phyloP scores from a whole-genome alignment of 2,329 filamentous ascomycete species.

The Verticillium nonalfalfae region DNA sequence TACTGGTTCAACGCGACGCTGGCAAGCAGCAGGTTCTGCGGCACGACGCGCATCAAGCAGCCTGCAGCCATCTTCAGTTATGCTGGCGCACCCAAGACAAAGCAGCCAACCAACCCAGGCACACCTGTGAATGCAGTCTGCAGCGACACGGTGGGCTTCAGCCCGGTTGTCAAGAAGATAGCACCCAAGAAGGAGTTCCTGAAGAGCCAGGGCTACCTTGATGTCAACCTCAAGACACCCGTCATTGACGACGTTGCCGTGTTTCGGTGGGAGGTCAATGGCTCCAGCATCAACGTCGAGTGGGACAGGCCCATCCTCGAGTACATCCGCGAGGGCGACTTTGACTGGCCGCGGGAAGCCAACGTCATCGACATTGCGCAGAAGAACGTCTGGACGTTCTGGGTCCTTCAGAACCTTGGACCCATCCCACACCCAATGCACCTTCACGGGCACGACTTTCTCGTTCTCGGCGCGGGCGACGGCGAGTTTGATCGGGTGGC shows the following conservation, averaged over 20 bases:
- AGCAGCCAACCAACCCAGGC: constrained; percentile 21
- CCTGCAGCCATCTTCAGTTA: constrained; percentile 32
- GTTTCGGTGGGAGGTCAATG: constrained; percentile 23
- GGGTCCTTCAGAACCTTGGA: constrained; percentile 21
- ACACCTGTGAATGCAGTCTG: constrained; percentile 12
- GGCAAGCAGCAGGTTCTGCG: constrained; percentile 18
- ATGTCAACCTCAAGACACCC: constrained; percentile 13
- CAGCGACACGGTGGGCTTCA: constrained; percentile 13
- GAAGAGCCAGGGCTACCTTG: constrained; percentile 13
- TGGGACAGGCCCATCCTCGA: constrained; percentile 32
- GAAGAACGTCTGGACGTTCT: constrained; percentile 21
- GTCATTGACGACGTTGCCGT: constrained; percentile 3
- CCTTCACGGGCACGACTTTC: constrained; percentile 37
- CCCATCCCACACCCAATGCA: constrained; percentile 37
- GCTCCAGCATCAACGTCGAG: constrained; percentile 23
- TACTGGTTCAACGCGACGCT: constrained; percentile 36
- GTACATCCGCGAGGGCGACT: constrained; percentile 13
- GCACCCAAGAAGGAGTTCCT: constrained; percentile 17
- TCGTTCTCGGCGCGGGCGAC: constrained; percentile 17
- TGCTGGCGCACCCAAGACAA: constrained; percentile 20
- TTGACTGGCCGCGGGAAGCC: constrained; percentile 10
- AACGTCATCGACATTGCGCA: constrained; percentile 14
- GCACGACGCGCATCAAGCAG: constrained; percentile 17
- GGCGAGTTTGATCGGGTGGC: constrained; percentile 13
- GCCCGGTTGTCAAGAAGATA: constrained; percentile 15